A percentile compares a stretch with the other conserved stretches of the same genome.
Evolutionary conservation across 352 stramenopile genomes (phyloP).

Genomic region (Phytopythium delawarense): DNA sequence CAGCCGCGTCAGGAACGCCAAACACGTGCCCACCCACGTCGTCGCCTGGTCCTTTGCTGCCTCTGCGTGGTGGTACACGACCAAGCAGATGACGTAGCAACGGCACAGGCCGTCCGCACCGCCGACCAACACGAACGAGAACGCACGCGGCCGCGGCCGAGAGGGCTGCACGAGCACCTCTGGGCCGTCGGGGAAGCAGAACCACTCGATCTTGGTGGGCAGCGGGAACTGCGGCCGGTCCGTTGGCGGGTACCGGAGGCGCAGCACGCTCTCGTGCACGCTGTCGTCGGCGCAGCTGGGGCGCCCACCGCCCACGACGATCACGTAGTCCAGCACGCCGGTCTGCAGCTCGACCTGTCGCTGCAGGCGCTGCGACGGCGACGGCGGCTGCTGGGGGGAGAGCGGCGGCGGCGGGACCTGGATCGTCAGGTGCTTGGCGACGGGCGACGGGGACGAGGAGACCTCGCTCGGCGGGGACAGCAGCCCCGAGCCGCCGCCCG

Average conservation of each 20-base stretch:
- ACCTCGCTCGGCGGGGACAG: constrained; percentile 22
- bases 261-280: constrained; percentile 48
- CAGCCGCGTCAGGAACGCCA: constrained; percentile 69
- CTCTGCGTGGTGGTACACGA: constrained; percentile 53
- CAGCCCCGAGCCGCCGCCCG: constrained; percentile 5
- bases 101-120: constrained; percentile 64
- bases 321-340: constrained; percentile 75
- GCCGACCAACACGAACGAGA: constrained; percentile 79
- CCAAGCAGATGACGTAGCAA: constrained; percentile 68
- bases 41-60: constrained; percentile 7
- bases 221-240: constrained; percentile 62
- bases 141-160: constrained; percentile 49
- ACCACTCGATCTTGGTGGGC: constrained; percentile 88
- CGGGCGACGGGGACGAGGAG: constrained; percentile 27
- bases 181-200: constrained; percentile 73
- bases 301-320: constrained; percentile 45
- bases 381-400: neutral
- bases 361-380: neutral
- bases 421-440: constrained; percentile 19
- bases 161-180: constrained; percentile 47
- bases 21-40: constrained; percentile 61
- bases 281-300: constrained; percentile 1
- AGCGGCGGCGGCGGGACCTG: neutral
- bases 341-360: constrained; percentile 35
- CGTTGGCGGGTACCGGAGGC: constrained; percentile 52